Percentiles rank a stretch among this genome's conserved stretches.
Conservation (phyloP, 306 rosid species). For the Chamaecrista fasciculata region DNA sequence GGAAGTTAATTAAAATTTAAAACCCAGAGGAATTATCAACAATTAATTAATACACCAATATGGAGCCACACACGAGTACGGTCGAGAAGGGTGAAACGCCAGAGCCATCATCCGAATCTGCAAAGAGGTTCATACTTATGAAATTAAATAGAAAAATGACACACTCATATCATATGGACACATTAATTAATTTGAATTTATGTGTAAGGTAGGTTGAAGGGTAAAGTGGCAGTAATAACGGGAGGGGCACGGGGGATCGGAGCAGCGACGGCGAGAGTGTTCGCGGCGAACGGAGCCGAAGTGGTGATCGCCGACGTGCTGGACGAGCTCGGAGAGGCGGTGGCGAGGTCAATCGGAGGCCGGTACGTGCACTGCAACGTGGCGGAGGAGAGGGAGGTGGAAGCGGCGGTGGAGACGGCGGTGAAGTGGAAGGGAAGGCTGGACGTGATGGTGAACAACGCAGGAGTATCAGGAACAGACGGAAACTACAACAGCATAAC, state of each 20-base stretch:
- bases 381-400: slow-evolving; percentile 61
- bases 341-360: slow-evolving; percentile 57
- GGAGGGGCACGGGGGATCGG: slow-evolving; percentile 94
- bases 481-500: slow-evolving; percentile 78
- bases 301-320: slow-evolving; percentile 75
- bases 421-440: slow-evolving; percentile 63
- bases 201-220: slow-evolving; percentile 63
- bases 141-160: background rate
- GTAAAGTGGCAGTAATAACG: slow-evolving; percentile 69
- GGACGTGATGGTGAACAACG: slow-evolving; percentile 83
- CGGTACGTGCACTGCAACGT: slow-evolving; percentile 80
- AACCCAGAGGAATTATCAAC: too few relatives aligned
- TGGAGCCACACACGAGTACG: slow-evolving; percentile 32
- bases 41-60: background rate
- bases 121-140: slow-evolving; percentile 39
- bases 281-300: slow-evolving; percentile 65
- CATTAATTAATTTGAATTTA: background rate
- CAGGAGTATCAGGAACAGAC: slow-evolving; percentile 55
- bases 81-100: slow-evolving; percentile 25
- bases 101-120: slow-evolving; percentile 23
- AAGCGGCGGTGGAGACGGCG: slow-evolving; percentile 61
- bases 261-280: slow-evolving; percentile 68
- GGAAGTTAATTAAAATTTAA: too few relatives aligned
- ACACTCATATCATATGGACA: background rate
- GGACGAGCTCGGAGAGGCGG: slow-evolving; percentile 51